Percentiles rank a stretch among this genome's conserved stretches.
Conservation (phyloP, 495 filamentous ascomycete species). For the Aspergillus affinis region DNA sequence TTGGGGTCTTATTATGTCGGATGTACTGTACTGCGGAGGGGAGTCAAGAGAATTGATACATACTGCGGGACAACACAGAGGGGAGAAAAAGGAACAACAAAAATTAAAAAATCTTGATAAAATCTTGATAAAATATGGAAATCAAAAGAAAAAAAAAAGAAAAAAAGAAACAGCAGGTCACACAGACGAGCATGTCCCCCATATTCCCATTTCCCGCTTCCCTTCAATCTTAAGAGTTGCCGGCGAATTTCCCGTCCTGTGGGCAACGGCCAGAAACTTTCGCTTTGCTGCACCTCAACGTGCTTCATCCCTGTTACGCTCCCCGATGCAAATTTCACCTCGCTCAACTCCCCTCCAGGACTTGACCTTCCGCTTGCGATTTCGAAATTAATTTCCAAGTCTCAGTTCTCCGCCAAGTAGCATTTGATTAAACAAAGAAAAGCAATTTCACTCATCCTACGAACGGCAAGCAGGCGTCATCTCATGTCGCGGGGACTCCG, state of each 20-base stretch:
- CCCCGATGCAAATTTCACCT: not conserved
- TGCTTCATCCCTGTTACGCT: not conserved
- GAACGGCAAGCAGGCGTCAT: not conserved
- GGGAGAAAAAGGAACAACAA: not conserved
- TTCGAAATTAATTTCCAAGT: not conserved
- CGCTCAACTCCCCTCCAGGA: not conserved
- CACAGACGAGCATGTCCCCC: not conserved
- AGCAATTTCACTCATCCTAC: no score
- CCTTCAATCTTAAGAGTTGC: not conserved
- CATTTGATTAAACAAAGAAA: not conserved
- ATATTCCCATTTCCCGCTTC: no score
- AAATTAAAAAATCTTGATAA: not conserved
- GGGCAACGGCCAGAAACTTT: not conserved
- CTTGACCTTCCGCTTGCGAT: not conserved
- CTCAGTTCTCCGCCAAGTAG: not conserved
- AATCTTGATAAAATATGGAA: not conserved
- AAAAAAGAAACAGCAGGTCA: not conserved
- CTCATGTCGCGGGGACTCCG: constrained; percentile 4
- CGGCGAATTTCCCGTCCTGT: not conserved
- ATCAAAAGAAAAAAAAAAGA: not conserved
- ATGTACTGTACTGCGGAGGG: no score
- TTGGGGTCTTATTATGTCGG: not conserved
- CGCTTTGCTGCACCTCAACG: not conserved
- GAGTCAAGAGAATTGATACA: not conserved
- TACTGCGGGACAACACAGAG: not conserved